phyloP scores from a whole-genome alignment of 2,329 filamentous ascomycete species.

The Apiospora kogelbergensis region DNA sequence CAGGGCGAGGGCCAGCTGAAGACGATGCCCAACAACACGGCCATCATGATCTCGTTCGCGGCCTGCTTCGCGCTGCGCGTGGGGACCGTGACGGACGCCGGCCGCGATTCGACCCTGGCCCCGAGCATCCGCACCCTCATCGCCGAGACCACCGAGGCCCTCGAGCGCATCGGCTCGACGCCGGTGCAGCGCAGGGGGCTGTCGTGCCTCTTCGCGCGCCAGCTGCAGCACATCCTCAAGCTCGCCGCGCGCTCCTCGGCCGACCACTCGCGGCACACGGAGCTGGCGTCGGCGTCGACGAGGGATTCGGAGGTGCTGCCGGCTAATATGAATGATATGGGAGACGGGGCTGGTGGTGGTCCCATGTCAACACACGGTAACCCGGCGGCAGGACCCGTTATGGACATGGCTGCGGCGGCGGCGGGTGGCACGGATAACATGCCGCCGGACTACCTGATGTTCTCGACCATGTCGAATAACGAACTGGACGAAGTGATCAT shows the following conservation, averaged over 20 bases:
- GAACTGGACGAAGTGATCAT: constrained; percentile 35
- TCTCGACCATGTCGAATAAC: constrained; percentile 36
- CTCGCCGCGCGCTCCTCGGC: constrained; percentile 32
- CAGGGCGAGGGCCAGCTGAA: constrained; percentile 69
- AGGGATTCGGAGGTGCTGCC: background rate
- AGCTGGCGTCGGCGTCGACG: background rate
- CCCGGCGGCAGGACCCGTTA: constrained; percentile 12
- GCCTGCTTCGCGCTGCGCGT: constrained; percentile 68
- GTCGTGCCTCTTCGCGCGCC: constrained; percentile 59
- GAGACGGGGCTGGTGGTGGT: background rate
- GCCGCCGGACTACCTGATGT: constrained; percentile 28
- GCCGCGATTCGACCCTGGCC: constrained; percentile 51
- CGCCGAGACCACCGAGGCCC: constrained; percentile 66
- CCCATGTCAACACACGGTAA: constrained; percentile 19
- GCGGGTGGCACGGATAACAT: constrained; percentile 16
- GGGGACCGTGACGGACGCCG: constrained; percentile 57
- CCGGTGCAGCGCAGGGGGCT: constrained; percentile 67
- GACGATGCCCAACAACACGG: constrained; percentile 77
- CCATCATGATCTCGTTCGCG: constrained; percentile 77
- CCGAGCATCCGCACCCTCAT: constrained; percentile 65
- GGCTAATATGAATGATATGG: background rate
- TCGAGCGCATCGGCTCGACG: constrained; percentile 67
- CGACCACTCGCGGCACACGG: background rate
- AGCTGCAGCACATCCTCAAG: constrained; percentile 49
- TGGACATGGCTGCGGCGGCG: constrained; percentile 22